Evolutionary conservation across 2,329 filamentous ascomycete genomes (phyloP).

Genomic region (Claviceps citrina): DNA sequence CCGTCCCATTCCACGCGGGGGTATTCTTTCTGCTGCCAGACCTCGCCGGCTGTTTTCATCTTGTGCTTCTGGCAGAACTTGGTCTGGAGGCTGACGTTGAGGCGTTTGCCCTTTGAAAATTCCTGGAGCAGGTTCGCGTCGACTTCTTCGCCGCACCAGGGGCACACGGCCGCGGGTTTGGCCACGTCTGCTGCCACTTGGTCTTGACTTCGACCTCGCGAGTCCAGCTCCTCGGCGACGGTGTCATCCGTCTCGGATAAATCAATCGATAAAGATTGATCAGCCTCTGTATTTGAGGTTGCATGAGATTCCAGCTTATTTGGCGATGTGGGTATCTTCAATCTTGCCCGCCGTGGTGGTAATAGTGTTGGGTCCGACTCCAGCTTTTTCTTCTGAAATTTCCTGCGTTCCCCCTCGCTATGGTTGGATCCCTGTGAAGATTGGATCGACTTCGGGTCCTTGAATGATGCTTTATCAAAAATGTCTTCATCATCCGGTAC

Average conservation of each 20-base stretch:
- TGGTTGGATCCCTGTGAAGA: not conserved
- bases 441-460: not conserved
- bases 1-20: constrained; percentile 54
- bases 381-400: not conserved
- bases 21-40: constrained; percentile 41
- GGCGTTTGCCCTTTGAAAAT: constrained; percentile 30
- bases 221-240: not conserved
- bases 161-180: constrained; percentile 32
- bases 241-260: constrained; percentile 4
- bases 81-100: constrained; percentile 43
- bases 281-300: not conserved
- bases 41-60: constrained; percentile 32
- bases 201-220: constrained; percentile 3
- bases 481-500: not conserved
- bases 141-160: constrained; percentile 50
- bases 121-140: constrained; percentile 36
- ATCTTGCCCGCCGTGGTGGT: constrained; percentile 8
- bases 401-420: not conserved
- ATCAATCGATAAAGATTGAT: not conserved
- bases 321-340: constrained; percentile 10
- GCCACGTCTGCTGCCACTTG: constrained; percentile 3
- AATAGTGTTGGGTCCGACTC: constrained; percentile 4
- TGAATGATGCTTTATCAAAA: not conserved
- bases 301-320: constrained; percentile 5
- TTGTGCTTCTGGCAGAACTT: constrained; percentile 51